Evolutionary conservation across 257 asterid species (phyloP), one percentile per base, ranked within the genome.

Genomic region (Parsonsia alboflavescens): DNA sequence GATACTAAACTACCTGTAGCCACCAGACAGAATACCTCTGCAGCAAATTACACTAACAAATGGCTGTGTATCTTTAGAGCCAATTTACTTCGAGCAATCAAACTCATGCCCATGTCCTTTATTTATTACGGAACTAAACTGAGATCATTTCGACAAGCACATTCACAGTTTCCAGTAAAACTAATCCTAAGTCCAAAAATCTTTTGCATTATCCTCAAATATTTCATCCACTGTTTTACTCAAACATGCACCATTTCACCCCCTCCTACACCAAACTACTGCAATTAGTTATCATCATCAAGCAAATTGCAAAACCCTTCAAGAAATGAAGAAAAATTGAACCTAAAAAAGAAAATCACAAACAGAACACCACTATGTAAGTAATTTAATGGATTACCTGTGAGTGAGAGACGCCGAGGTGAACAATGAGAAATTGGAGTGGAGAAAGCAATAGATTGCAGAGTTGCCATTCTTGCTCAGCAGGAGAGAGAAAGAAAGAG

Each of bases 361-460:
- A 4, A 42, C 19, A 30, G 10, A 30, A 10, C 70, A 42, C 63
- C 26, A 41, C 10, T 12, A 12, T 56, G 28, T 22, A 54, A 72
- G 41, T 5, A 57, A 22, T 33, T n/a, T 21, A 16, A 24, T 45
- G 66, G 21, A 41, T 24, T 70, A 90, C 97, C 92, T 68, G 93
- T 83, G 76, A 75, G 36, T 77, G 82, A 78, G 73, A 86, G 88
- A 19, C 89, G 84, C 0, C 78, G 87, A 70, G 75, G 80, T 7
- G 88, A 82, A 78, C 69, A 76, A 10, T 61, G 92, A 68, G 97
- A 88, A 79, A 82, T 66, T 28, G 88, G 80, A 46, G 93, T 82
- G 41, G 89, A 84, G 84, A 85, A 83, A 75, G 84, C 90, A 64
- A 89, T 75, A 22, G 91, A 90, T 49, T 86, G 97, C 66, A 90